These are phyloP conservation scores for Chlamydomonas schloesseri DNA, from an alignment of 139 green algal genomes.

Conservation along the genomic window DNA sequence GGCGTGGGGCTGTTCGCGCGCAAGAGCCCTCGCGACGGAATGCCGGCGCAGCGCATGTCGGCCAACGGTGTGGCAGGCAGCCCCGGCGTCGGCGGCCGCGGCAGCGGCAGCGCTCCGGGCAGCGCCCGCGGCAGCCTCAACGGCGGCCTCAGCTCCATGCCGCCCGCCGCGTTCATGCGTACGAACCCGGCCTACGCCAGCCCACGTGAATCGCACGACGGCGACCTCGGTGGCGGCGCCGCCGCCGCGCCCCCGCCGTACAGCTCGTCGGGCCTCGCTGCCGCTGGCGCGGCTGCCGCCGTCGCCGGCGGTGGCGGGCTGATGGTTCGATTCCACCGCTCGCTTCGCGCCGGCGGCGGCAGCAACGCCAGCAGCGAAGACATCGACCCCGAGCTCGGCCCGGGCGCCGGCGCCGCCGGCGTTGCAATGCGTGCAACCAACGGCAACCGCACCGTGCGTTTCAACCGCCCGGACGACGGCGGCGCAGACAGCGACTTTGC, in stretches of 20 bases:
- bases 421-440: too few species aligned
- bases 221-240: background rate
- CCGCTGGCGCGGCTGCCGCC: too few species aligned
- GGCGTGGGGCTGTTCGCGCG: too few species aligned
- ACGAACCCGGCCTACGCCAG: conserved; percentile 4
- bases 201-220: background rate
- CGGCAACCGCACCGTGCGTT: background rate
- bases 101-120: background rate
- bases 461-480: background rate
- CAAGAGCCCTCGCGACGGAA: too few species aligned
- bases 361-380: background rate
- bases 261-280: too few species aligned
- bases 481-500: too few species aligned
- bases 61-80: background rate
- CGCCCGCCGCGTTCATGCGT: background rate
- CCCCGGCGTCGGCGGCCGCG: too few species aligned
- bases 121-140: background rate
- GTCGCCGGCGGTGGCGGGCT: too few species aligned
- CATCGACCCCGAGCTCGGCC: background rate
- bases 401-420: too few species aligned
- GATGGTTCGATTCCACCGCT: background rate
- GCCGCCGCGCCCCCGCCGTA: background rate
- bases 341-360: too few species aligned
- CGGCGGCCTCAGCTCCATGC: background rate
- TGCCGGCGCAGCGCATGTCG: too few species aligned